These are phyloP conservation scores for Smithsoniella earleae DNA, from an alignment of 163 green algal species.

Conservation along the genomic window DNA sequence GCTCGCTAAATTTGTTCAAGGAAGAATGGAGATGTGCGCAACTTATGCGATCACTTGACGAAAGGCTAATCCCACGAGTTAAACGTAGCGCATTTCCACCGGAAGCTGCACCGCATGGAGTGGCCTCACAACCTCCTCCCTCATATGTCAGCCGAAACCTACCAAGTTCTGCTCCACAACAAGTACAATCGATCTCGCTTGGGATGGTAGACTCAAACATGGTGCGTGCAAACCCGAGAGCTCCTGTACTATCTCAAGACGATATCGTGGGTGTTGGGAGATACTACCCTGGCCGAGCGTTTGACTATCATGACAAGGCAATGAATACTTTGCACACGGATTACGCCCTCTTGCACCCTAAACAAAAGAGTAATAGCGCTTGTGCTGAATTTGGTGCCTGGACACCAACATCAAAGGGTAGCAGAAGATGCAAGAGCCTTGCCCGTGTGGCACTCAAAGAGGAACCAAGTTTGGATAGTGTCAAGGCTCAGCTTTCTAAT, in stretches of 20 bases:
- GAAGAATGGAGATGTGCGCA: neutral
- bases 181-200: too few relatives aligned
- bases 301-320: neutral
- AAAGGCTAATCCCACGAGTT: constrained; percentile 21
- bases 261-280: constrained; percentile 26
- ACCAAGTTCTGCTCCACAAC: too few relatives aligned
- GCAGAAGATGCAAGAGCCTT: neutral
- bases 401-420: neutral
- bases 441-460: neutral
- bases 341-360: constrained; percentile 3
- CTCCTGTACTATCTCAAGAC: too few relatives aligned
- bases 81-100: constrained; percentile 38
- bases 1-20: constrained; percentile 5
- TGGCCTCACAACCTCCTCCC: constrained; percentile 39
- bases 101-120: constrained; percentile 38
- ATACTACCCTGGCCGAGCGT: neutral
- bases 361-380: neutral
- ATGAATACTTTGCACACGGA: neutral
- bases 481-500: neutral
- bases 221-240: too few relatives aligned
- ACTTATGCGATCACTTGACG: constrained; percentile 3
- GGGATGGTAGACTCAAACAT: too few relatives aligned
- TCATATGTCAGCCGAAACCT: constrained; percentile 39
- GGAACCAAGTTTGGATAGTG: neutral
- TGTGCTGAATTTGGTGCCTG: neutral